Percentiles rank a stretch among this genome's conserved stretches.
phyloP scores from a whole-genome alignment of 768 basidiomycete genomes.

The Dacryopinax primogenitus region DNA sequence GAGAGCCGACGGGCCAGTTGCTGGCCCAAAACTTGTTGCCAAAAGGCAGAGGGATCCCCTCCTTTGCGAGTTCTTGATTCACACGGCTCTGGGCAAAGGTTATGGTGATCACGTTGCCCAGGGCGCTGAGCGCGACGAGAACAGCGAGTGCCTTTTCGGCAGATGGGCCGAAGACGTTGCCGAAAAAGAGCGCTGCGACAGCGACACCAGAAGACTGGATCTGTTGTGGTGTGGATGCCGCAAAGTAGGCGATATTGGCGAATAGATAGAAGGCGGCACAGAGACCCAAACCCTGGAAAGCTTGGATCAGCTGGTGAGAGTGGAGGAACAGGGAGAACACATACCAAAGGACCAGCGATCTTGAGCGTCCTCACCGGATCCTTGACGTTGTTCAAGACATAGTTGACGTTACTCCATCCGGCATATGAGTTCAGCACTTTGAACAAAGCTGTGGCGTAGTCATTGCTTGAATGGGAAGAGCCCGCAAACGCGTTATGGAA shows the following conservation, averaged over 20 bases:
- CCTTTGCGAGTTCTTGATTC: slow-evolving; percentile 52
- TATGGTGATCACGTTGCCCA: slow-evolving; percentile 27
- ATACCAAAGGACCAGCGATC: slow-evolving; percentile 42
- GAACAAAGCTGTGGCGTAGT: slow-evolving; percentile 48
- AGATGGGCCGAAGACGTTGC: slow-evolving; percentile 41
- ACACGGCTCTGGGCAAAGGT: slow-evolving; percentile 41
- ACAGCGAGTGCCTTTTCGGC: slow-evolving; percentile 46
- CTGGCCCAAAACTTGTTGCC: slow-evolving; percentile 49
- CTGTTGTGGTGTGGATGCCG: slow-evolving; percentile 39
- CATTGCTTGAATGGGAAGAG: slow-evolving; percentile 41
- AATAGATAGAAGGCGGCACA: slow-evolving; percentile 42
- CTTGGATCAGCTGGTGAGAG: neutral
- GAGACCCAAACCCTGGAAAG: slow-evolving; percentile 34
- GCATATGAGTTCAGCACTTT: slow-evolving; percentile 40
- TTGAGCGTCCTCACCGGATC: slow-evolving; percentile 48
- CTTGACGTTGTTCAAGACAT: slow-evolving; percentile 48
- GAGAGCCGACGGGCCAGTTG: slow-evolving; percentile 48
- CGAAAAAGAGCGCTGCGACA: slow-evolving; percentile 49
- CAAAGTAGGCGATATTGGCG: slow-evolving; percentile 47
- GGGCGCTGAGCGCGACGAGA: slow-evolving; percentile 40
- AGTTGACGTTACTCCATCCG: slow-evolving; percentile 48
- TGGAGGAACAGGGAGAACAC: neutral
- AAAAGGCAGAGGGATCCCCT: slow-evolving; percentile 48
- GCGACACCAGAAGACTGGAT: slow-evolving; percentile 40
- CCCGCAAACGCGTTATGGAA: slow-evolving; percentile 47